phyloP scores from a whole-genome alignment of 2,329 filamentous ascomycete species.

The Phialocephala subalpina region DNA sequence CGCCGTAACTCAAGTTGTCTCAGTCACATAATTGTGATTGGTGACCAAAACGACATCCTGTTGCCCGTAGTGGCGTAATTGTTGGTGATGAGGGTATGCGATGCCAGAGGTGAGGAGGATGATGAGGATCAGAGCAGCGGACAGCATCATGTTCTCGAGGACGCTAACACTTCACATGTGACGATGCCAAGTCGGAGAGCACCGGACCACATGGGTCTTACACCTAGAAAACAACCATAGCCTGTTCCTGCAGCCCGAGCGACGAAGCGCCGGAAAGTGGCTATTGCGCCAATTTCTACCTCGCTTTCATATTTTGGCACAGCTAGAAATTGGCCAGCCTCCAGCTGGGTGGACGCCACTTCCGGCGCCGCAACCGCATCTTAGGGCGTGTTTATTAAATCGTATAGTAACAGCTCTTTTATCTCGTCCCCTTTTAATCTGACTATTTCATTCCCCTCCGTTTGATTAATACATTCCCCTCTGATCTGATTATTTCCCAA shows the following conservation, averaged over 20 bases:
- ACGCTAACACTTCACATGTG: conserved; percentile 11
- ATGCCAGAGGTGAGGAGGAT: conserved; percentile 9
- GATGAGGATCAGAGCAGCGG: conserved; percentile 10
- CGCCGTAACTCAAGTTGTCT: conserved; percentile 1
- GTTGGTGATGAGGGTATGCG: conserved; percentile 10
- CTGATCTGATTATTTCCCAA: no score
- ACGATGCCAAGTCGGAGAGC: conserved; percentile 9
- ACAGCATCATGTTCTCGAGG: conserved; percentile 11
- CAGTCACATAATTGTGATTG: conserved; percentile 7
- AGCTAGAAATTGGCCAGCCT: conserved; percentile 7
- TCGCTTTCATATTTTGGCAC: conserved; percentile 12
- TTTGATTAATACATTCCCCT: no score
- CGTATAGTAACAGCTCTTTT: conserved; percentile 15
- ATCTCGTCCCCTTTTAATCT: background rate
- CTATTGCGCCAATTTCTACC: conserved; percentile 14
- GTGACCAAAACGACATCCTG: conserved; percentile 10
- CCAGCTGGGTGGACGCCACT: conserved; percentile 8
- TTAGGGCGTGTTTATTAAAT: conserved; percentile 12
- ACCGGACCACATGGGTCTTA: conserved; percentile 12
- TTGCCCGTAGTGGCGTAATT: conserved; percentile 9
- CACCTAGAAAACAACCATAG: conserved; percentile 10
- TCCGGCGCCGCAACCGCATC: conserved; percentile 11
- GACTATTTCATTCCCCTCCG: no score
- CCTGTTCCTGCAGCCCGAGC: conserved; percentile 17
- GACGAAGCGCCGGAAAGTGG: conserved; percentile 14